Percentiles rank a stretch among this genome's conserved stretches.
Conservation (phyloP, 345 rosid genomes). For the Bruguiera gymnorhiza region DNA sequence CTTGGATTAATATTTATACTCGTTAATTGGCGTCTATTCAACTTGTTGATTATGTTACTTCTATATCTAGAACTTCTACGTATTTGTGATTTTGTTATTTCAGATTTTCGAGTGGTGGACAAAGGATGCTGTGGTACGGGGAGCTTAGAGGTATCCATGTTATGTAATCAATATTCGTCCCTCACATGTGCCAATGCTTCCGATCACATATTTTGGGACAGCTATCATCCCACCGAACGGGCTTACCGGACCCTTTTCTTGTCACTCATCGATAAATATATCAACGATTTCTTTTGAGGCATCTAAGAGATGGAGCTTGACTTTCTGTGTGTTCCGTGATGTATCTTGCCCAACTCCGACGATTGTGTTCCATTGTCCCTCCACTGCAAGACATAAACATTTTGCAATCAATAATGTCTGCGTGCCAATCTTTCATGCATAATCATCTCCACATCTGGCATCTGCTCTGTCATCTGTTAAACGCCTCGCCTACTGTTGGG, state of each 20-base stretch:
- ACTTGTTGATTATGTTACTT: too few relatives aligned
- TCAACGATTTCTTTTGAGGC: constrained; percentile 1
- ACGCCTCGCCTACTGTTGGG: too few relatives aligned
- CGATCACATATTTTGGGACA: constrained; percentile 41
- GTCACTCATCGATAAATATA: neutral
- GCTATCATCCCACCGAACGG: constrained; percentile 41
- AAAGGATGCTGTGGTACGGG: constrained; percentile 52
- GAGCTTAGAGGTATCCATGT: constrained; percentile 19
- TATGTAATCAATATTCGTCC: constrained; percentile 22
- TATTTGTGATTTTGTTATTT: neutral
- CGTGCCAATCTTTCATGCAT: too few relatives aligned
- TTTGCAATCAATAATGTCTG: too few relatives aligned
- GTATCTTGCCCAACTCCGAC: too few relatives aligned
- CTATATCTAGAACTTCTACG: too few relatives aligned
- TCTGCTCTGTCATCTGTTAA: too few relatives aligned
- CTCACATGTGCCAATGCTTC: constrained; percentile 26
- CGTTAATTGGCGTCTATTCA: too few relatives aligned
- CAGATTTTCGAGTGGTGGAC: constrained; percentile 39
- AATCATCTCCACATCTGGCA: too few relatives aligned
- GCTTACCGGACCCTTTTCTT: constrained; percentile 22
- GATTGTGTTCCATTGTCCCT: too few relatives aligned
- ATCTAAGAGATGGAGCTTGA: neutral
- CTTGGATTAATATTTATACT: too few relatives aligned
- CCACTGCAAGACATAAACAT: too few relatives aligned
- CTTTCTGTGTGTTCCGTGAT: neutral